Percentiles rank a stretch among this genome's conserved stretches.
Conservation (phyloP, 2,329 filamentous ascomycete species). For the Pochonia chlamydosporia region DNA sequence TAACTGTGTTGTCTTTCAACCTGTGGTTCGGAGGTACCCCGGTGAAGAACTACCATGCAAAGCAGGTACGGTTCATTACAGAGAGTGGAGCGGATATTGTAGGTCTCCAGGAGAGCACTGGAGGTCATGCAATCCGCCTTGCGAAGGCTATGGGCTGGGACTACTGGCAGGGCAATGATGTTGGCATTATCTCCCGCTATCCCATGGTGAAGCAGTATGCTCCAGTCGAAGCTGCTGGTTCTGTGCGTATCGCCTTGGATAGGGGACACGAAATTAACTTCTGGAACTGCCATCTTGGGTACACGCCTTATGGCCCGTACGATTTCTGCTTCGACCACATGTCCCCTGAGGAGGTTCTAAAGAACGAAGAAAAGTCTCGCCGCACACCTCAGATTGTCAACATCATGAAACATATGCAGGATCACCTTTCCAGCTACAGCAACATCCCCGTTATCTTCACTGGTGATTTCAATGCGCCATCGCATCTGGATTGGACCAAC, state of each 20-base stretch:
- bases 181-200: slow-evolving; percentile 30
- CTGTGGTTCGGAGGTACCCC: slow-evolving; percentile 32
- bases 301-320: slow-evolving; percentile 36
- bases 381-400: slow-evolving; percentile 32
- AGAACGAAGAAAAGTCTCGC: slow-evolving; percentile 28
- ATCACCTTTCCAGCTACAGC: slow-evolving; percentile 23
- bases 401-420: slow-evolving; percentile 26
- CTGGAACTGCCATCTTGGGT: slow-evolving; percentile 30
- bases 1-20: slow-evolving; percentile 32
- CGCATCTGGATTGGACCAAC: slow-evolving; percentile 35
- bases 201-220: slow-evolving; percentile 24
- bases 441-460: slow-evolving; percentile 29
- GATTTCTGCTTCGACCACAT: slow-evolving; percentile 34
- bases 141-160: slow-evolving; percentile 32
- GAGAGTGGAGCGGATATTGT: slow-evolving; percentile 26
- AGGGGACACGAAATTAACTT: slow-evolving; percentile 24
- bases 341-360: slow-evolving; percentile 24
- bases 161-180: slow-evolving; percentile 25
- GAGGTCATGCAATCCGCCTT: slow-evolving; percentile 23
- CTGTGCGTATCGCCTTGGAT: slow-evolving; percentile 28
- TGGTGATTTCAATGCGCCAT: slow-evolving; percentile 39
- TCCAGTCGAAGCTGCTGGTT: slow-evolving; percentile 21
- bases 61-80: slow-evolving; percentile 30
- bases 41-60: slow-evolving; percentile 31
- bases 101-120: slow-evolving; percentile 30